Evolutionary conservation across 495 filamentous ascomycete species (phyloP), one percentile per base, ranked within the genome.

Genomic region (Xylaria nigripes): DNA sequence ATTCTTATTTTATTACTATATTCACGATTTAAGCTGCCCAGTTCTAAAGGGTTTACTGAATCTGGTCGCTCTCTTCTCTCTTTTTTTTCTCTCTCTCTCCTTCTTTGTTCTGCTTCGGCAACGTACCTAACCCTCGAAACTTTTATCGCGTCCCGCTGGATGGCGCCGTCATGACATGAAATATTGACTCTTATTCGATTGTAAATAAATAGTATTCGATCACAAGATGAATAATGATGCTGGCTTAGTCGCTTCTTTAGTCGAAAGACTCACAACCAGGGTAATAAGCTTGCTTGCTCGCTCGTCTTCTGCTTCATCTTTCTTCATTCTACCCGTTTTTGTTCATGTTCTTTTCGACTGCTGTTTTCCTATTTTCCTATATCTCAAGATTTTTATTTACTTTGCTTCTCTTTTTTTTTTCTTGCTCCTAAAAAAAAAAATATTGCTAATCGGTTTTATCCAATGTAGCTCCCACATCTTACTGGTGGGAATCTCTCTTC

Each of bases 221-320:
- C 61, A 64, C 64, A 67, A 64, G 61, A 84, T 85, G 81, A 83
- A 78, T 67, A 75, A 77, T 64, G 81, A 84, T 71, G 75, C 74
- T 50, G 78, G 74, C 67, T 69, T 84, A 65, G 80, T 85, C 56
- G 74, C 78, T 68, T 79, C 78, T 64, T 70, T 85, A 59, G 77
- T 85, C 61, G 82, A 84, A 68, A 76, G 81, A 66, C 73, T 85
- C 53, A 77, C 75, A 43, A 78, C 80, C 59, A 75, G 80, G 74
- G 82, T 84, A 77, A 61, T 57, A 45, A 18, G 22, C 49, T 41
- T 19, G 36, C 16, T 19, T 40, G 36, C 32, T 49, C 55, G 19
- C n/a, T 16, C 9, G n/a, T 27, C 13, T 45, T 19, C 21, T 15
- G 9, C 6, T 23, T 25, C 9, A 6, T 13, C 21, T 45, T 48